These are phyloP conservation scores for Candida freyschussii DNA, from an alignment of 1,139 yeast genomes.

Conservation along the genomic window DNA sequence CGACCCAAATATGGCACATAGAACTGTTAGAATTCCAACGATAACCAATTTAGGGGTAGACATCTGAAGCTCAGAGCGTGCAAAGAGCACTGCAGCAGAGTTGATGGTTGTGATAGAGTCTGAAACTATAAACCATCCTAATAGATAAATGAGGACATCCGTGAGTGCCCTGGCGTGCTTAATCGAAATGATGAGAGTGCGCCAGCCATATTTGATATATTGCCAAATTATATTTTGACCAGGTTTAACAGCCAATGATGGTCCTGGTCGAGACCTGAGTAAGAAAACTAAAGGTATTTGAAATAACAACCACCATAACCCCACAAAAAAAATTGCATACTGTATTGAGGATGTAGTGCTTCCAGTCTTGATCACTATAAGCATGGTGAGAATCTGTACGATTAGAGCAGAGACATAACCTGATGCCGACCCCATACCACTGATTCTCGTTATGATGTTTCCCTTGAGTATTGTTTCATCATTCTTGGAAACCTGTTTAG, in stretches of 20 bases:
- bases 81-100: slow-evolving; percentile 67
- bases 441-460: slow-evolving; percentile 40
- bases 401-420: slow-evolving; percentile 62
- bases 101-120: slow-evolving; percentile 71
- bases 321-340: slow-evolving; percentile 53
- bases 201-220: slow-evolving; percentile 53
- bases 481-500: too few species aligned
- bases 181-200: slow-evolving; percentile 45
- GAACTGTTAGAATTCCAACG: slow-evolving; percentile 56
- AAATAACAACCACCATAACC: slow-evolving; percentile 67
- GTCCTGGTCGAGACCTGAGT: slow-evolving; percentile 41
- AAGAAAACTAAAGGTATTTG: slow-evolving; percentile 51
- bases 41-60: slow-evolving; percentile 54
- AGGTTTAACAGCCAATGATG: slow-evolving; percentile 23
- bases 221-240: slow-evolving; percentile 23
- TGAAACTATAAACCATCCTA: slow-evolving; percentile 67
- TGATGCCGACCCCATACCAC: slow-evolving; percentile 62
- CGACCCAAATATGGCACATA: slow-evolving; percentile 62
- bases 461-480: slow-evolving; percentile 26
- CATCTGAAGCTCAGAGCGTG: slow-evolving; percentile 62
- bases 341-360: slow-evolving; percentile 44
- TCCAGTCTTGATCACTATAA: slow-evolving; percentile 40
- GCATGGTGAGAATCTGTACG: slow-evolving; percentile 54
- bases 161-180: slow-evolving; percentile 50
- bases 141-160: slow-evolving; percentile 54